Evolutionary conservation across 2,329 filamentous ascomycete genomes (phyloP), one percentile per base, ranked within the genome.

Genomic region (Talaromyces sp.): DNA sequence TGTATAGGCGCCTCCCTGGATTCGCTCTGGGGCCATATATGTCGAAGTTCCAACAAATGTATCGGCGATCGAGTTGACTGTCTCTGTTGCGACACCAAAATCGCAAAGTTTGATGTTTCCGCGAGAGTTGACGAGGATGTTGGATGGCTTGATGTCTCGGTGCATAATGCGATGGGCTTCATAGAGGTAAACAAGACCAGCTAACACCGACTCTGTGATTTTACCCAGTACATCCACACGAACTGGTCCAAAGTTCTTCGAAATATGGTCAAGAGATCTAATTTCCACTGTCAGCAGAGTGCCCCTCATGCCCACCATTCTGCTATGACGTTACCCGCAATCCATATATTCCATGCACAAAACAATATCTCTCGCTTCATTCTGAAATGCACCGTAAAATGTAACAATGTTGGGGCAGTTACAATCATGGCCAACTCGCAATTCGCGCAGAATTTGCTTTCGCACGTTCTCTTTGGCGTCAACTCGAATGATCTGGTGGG

Each of bases 321-420:
- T 33, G 17, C 10, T 41, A 9, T 39, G n/a, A 24, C 78, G 90
- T 75, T 82, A 97, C 94, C 94, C 94, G 71, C 93, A 91, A 75
- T 99, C 94, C 91, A 96, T 96, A 72, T 99, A 97, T 74, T 99
- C 94, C 94, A 99, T 99, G 74, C 94, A 99, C 87, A 99, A 93
- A 65, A 97, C 95, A 54, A 99, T 95, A 77, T 99, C 94, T 70
- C 95, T 93, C 57, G 91, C 91, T 69, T 95, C 90, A 70, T 96
- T 97, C 68, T 97, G 84, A 70, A 97, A 99, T 33, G 94, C 94
- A 55, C 94, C 94, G 69, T 97, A 97, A 75, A 97, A 99, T 49
- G 89, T 96, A 55, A 99, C 94, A 67, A 99, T 97, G 73, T 95
- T 92, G 56, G 94, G 90, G 19, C 90, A 97, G 69, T 96, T 94